These are phyloP conservation scores for Aurifilum marmelostoma DNA, from an alignment of 2,329 filamentous ascomycete species.

Conservation along the genomic window DNA sequence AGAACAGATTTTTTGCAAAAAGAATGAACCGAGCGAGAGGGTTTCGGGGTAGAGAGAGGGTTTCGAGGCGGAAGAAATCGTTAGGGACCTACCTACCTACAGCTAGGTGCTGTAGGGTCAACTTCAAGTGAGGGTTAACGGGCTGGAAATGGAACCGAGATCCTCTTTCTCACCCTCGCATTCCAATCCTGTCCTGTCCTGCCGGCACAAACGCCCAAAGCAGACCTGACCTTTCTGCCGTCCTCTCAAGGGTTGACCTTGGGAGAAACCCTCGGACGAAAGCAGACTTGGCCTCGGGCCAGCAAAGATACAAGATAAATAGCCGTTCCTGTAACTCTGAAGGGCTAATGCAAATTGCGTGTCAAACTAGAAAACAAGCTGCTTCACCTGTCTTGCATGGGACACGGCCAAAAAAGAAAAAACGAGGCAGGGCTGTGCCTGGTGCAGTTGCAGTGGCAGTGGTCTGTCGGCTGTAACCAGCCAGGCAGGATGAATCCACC, in stretches of 20 bases:
- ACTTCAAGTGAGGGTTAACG: background rate
- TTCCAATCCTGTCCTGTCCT: background rate
- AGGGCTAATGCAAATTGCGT: background rate
- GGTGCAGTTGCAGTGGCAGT: too few species aligned
- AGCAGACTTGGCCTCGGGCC: background rate
- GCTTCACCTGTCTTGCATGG: too few species aligned
- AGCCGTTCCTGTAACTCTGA: background rate
- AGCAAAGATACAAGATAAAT: background rate
- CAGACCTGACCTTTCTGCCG: background rate
- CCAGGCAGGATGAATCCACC: background rate
- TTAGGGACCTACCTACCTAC: background rate
- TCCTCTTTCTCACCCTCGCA: background rate
- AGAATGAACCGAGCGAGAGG: background rate
- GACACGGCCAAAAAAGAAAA: background rate
- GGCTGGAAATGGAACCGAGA: constrained; percentile 2
- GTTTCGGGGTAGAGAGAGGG: too few species aligned
- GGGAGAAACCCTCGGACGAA: background rate
- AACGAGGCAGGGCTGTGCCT: too few species aligned
- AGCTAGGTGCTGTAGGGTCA: background rate
- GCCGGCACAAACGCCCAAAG: background rate
- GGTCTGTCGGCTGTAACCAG: too few species aligned
- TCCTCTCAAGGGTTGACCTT: background rate
- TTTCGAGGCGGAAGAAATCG: background rate
- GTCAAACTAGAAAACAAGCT: background rate
- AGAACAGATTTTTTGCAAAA: constrained; percentile 6